Conservation (phyloP, 345 rosid species). For the Heritiera fomes region DNA sequence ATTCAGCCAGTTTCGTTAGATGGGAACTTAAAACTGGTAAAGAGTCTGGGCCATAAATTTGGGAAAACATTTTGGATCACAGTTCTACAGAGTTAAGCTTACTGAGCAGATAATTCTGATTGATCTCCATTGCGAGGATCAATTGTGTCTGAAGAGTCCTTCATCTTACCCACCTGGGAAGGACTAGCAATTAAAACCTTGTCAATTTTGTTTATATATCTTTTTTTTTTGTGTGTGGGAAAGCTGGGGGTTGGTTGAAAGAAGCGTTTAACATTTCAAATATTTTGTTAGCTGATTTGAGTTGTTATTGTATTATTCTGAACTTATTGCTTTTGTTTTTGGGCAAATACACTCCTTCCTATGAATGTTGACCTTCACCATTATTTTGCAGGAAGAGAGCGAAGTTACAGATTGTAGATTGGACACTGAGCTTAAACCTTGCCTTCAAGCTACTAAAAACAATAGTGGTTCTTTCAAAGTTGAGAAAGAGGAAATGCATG, state of each 20-base stretch:
- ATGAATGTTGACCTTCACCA: slow-evolving; percentile 3
- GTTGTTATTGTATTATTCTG: neutral
- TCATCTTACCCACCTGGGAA: neutral
- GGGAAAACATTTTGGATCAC: neutral
- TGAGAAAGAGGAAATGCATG: slow-evolving; percentile 33
- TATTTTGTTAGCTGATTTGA: neutral
- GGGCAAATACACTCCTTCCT: neutral
- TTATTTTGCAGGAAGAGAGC: slow-evolving; percentile 49
- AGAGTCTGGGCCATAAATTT: neutral
- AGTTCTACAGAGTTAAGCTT: neutral
- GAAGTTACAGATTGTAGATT: slow-evolving; percentile 22
- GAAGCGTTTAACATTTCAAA: neutral
- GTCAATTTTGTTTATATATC: neutral
- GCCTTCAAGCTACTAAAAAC: slow-evolving; percentile 29
- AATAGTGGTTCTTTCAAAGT: slow-evolving; percentile 23
- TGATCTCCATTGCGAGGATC: no score
- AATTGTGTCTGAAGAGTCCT: neutral
- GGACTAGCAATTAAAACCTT: neutral
- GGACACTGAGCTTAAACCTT: slow-evolving; percentile 30
- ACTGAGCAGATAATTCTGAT: neutral
- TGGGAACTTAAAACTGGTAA: neutral
- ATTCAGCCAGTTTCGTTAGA: neutral
- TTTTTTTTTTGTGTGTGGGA: neutral
- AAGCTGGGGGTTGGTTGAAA: neutral
- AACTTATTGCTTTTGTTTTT: slow-evolving; percentile 1